phyloP scores from a whole-genome alignment of 2,329 filamentous ascomycete genomes.

The Colletotrichum lindemuthianum region DNA sequence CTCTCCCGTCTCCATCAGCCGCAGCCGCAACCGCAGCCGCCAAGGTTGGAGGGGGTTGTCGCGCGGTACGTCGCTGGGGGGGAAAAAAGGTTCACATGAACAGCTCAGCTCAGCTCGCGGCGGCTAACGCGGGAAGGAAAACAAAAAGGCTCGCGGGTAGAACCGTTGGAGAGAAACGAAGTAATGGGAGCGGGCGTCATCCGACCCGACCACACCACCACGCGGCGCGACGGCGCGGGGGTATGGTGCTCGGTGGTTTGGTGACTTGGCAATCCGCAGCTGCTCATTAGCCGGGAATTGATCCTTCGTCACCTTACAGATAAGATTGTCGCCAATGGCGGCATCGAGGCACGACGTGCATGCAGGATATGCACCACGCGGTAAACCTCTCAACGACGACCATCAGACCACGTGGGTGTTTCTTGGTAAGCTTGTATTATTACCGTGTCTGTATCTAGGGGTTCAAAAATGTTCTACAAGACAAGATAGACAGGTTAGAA shows the following conservation, averaged over 20 bases:
- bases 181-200: conserved; percentile 8
- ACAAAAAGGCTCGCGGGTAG: neutral
- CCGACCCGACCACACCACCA: conserved; percentile 21
- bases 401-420: neutral
- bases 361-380: too few relatives aligned
- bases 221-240: neutral
- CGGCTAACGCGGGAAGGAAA: neutral
- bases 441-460: conserved; percentile 15
- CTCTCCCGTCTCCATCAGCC: neutral
- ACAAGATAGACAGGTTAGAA: conserved; percentile 12
- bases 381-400: neutral
- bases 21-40: neutral
- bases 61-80: neutral
- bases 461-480: conserved; percentile 13
- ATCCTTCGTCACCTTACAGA: neutral
- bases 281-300: neutral
- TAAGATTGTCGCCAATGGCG: neutral
- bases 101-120: conserved; percentile 12
- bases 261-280: conserved; percentile 1
- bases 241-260: conserved; percentile 1
- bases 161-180: neutral
- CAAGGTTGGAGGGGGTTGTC: too few relatives aligned
- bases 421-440: conserved; percentile 18
- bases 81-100: conserved; percentile 15
- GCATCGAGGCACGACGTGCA: too few relatives aligned